These are phyloP conservation scores for Populus davidiana DNA, from an alignment of 345 rosid species.

Conservation along the genomic window DNA sequence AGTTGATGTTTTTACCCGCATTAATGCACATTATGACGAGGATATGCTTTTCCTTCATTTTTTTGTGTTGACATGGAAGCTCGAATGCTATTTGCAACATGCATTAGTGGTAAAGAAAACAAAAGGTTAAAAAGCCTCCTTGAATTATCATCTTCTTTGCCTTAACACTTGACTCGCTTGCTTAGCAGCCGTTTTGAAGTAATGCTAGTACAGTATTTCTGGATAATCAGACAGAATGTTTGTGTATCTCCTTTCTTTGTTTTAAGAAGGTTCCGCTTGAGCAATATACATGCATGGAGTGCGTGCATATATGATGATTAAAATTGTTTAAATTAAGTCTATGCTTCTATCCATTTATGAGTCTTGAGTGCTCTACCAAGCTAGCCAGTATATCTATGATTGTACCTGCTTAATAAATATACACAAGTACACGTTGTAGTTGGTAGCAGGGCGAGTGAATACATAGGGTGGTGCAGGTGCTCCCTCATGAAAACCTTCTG, in stretches of 20 bases:
- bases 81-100: too few relatives aligned
- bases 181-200: not conserved
- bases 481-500: not conserved
- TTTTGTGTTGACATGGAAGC: too few relatives aligned
- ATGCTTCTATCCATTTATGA: not conserved
- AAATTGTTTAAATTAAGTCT: not conserved
- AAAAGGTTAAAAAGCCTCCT: too few relatives aligned
- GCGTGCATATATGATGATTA: not conserved
- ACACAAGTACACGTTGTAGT: too few relatives aligned
- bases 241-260: not conserved
- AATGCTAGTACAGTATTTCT: not conserved
- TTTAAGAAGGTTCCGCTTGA: not conserved
- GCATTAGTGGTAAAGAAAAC: too few relatives aligned
- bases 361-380: not conserved
- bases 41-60: not conserved
- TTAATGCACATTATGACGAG: too few relatives aligned
- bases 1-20: not conserved
- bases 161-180: not conserved
- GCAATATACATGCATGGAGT: not conserved
- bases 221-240: too few relatives aligned
- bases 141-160: not conserved
- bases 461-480: not conserved
- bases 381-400: not conserved
- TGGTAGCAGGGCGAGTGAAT: not conserved
- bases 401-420: not conserved